These are phyloP conservation scores for Phytophthora citrophthora DNA, from an alignment of 352 stramenopile species.

Conservation along the genomic window DNA sequence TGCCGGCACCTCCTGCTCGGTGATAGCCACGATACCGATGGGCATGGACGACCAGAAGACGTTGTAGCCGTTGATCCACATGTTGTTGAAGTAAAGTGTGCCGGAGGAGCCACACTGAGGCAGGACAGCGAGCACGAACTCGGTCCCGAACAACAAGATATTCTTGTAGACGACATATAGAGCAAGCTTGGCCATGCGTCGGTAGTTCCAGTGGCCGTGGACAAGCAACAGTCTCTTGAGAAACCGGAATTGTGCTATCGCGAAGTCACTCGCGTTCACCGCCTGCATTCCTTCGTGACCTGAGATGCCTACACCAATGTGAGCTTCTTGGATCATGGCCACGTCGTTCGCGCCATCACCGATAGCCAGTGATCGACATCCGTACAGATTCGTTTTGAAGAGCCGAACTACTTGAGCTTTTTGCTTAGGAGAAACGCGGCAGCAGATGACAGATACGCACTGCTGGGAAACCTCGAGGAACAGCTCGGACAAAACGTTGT, in stretches of 20 bases:
- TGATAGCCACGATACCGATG: conserved; percentile 83
- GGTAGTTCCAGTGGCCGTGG: conserved; percentile 99
- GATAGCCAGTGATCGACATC: conserved; percentile 94
- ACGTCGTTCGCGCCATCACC: conserved; percentile 99
- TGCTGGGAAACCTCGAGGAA: conserved; percentile 88
- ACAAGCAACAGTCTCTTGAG: conserved; percentile 96
- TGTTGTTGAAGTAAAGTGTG: conserved; percentile 90
- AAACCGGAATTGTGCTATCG: conserved; percentile 98
- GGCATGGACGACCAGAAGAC: conserved; percentile 96
- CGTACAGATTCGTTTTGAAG: conserved; percentile 85
- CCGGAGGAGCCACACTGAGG: conserved; percentile 67
- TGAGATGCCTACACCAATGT: conserved; percentile 98
- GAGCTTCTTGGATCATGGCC: conserved; percentile 99
- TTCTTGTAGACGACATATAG: conserved; percentile 99
- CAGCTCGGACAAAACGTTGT: conserved; percentile 70
- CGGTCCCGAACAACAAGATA: conserved; percentile 87
- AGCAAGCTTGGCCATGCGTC: conserved; percentile 95
- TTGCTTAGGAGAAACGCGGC: conserved; percentile 92
- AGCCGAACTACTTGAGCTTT: conserved; percentile 91
- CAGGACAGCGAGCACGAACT: conserved; percentile 90
- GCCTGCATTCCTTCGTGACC: conserved; percentile 99
- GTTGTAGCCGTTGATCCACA: conserved; percentile 96
- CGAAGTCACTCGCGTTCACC: conserved; percentile 98
- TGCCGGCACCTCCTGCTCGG: conserved; percentile 83
- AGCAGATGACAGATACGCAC: conserved; percentile 90